A percentile compares a stretch with the other conserved stretches of the same genome.
Evolutionary conservation across 176 grass and related monocot genomes (phyloP).

Genomic region (Musa schizocarpa): DNA sequence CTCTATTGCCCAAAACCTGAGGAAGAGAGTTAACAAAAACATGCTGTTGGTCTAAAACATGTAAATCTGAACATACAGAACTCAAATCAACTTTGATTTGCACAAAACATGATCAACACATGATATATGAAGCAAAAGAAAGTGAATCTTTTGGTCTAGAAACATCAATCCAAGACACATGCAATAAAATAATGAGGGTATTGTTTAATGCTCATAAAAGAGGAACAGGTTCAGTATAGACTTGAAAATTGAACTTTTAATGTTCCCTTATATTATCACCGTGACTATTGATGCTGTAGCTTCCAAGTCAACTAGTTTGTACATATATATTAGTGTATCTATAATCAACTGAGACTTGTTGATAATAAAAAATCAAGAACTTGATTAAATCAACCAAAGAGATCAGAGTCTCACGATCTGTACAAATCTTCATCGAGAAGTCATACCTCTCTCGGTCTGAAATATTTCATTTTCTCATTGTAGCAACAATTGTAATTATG

Average conservation of each 20-base stretch:
- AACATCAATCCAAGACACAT: not conserved
- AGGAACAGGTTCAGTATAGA: too few species aligned
- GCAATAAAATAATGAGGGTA: too few species aligned
- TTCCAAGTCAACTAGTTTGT: too few species aligned
- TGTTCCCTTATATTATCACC: too few species aligned
- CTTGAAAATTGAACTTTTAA: too few species aligned
- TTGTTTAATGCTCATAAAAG: too few species aligned
- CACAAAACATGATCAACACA: not conserved
- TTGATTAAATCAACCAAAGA: not conserved
- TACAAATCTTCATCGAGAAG: not conserved
- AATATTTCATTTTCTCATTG: not conserved
- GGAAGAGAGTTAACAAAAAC: slow-evolving; percentile 4
- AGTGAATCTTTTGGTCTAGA: not conserved
- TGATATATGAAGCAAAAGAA: not conserved
- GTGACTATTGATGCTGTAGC: too few species aligned
- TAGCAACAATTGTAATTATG: not conserved
- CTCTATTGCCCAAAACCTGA: slow-evolving; percentile 68
- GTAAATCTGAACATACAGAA: not conserved
- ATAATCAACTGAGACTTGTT: not conserved
- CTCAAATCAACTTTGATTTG: not conserved
- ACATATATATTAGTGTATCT: not conserved
- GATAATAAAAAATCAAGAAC: not conserved
- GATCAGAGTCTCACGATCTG: not conserved
- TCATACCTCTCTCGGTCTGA: not conserved
- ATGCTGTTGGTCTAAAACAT: not conserved